These are phyloP conservation scores for Pelargonium australe DNA, from an alignment of 441 rosid species.

Conservation along the genomic window DNA sequence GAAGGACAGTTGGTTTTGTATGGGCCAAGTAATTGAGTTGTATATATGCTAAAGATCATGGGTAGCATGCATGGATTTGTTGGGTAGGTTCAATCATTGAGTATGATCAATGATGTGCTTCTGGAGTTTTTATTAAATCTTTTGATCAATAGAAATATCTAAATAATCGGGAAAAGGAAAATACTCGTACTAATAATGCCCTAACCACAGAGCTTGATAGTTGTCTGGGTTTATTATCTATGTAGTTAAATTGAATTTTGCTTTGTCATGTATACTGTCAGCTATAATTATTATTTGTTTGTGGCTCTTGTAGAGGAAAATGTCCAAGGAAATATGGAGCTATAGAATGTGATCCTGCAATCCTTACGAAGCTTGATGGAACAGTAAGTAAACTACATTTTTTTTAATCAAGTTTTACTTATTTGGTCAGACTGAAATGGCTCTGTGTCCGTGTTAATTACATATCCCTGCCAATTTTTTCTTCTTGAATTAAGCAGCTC, in stretches of 20 bases:
- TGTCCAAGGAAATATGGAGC: constrained; percentile 76
- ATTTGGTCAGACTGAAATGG: neutral
- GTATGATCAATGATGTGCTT: too few species aligned
- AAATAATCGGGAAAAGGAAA: neutral
- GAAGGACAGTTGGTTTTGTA: neutral
- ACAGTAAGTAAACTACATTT: constrained; percentile 44
- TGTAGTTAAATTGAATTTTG: neutral
- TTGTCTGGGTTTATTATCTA: neutral
- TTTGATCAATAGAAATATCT: neutral
- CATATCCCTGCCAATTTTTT: constrained; percentile 12
- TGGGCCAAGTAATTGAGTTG: neutral
- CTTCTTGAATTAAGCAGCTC: neutral
- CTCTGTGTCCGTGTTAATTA: neutral
- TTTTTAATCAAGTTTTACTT: neutral
- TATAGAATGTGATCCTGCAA: constrained; percentile 87
- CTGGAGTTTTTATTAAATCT: neutral
- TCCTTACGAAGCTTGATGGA: constrained; percentile 74
- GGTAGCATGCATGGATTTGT: neutral
- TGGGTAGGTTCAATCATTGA: too few species aligned
- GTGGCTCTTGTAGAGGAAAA: neutral
- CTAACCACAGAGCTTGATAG: neutral
- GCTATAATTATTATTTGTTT: constrained; percentile 1
- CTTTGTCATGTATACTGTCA: neutral
- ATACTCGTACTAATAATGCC: neutral
- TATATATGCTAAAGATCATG: neutral